These are phyloP conservation scores for Pseudogymnoascus sp. DNA, from an alignment of 2,329 filamentous ascomycete genomes.

Conservation along the genomic window DNA sequence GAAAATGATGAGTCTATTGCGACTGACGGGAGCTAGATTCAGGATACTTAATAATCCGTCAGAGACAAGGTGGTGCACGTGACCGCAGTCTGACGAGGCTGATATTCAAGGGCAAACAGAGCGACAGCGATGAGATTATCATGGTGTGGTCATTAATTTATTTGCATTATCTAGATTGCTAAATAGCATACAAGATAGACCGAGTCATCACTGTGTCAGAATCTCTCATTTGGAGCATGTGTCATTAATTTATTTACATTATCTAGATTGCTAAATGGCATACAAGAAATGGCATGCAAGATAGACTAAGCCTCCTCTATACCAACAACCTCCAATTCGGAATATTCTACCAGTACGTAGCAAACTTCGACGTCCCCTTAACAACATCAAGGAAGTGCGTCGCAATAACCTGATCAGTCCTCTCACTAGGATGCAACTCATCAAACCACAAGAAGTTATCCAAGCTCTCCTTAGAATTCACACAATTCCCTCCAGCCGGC, in stretches of 20 bases:
- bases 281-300: neutral
- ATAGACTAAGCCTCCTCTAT: neutral
- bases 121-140: neutral
- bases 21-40: neutral
- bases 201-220: neutral
- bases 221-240: neutral
- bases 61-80: neutral
- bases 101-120: neutral
- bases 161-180: neutral
- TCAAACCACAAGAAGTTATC: slow-evolving; percentile 68
- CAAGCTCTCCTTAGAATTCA: slow-evolving; percentile 33
- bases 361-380: slow-evolving; percentile 34
- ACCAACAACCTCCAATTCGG: neutral
- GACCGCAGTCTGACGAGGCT: neutral
- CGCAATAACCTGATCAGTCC: slow-evolving; percentile 50
- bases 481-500: slow-evolving; percentile 29
- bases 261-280: neutral
- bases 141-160: neutral
- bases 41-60: neutral
- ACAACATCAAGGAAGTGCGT: slow-evolving; percentile 48
- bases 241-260: neutral
- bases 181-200: neutral
- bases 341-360: slow-evolving; percentile 25
- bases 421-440: slow-evolving; percentile 62
- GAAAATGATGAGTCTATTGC: neutral